phyloP scores from a whole-genome alignment of 2,329 filamentous ascomycete genomes.

The Oidium heveae region DNA sequence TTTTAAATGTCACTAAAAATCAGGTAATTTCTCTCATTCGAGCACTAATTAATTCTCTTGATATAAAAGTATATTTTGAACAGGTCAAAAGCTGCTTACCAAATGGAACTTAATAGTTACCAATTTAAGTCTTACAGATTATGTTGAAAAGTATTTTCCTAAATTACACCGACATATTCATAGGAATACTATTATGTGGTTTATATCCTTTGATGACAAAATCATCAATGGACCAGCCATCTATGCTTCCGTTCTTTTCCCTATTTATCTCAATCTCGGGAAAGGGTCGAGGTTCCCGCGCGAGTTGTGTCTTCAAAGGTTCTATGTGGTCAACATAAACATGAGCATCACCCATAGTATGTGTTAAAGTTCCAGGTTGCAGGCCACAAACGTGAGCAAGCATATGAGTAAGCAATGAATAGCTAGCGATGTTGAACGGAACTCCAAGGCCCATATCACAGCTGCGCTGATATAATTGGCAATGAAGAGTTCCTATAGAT shows the following conservation, averaged over 20 bases:
- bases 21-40: too few species aligned
- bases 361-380: conserved; percentile 65
- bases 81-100: too few species aligned
- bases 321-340: conserved; percentile 86
- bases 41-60: too few species aligned
- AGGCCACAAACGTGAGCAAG: conserved; percentile 68
- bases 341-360: conserved; percentile 97
- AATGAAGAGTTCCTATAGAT: conserved; percentile 44
- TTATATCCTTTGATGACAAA: conserved; percentile 74
- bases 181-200: conserved; percentile 73
- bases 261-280: conserved; percentile 50
- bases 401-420: conserved; percentile 88
- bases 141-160: too few species aligned
- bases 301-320: conserved; percentile 56
- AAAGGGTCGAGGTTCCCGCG: conserved; percentile 57
- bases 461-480: conserved; percentile 74
- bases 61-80: too few species aligned
- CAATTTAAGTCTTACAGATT: too few species aligned
- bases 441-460: conserved; percentile 93
- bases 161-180: conserved; percentile 79
- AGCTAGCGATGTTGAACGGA: conserved; percentile 92
- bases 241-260: conserved; percentile 48
- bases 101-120: too few species aligned
- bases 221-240: conserved; percentile 74
- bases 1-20: too few species aligned